phyloP scores from a whole-genome alignment of 192 early-diverging fungal genomes.

The Coemansia sp. region DNA sequence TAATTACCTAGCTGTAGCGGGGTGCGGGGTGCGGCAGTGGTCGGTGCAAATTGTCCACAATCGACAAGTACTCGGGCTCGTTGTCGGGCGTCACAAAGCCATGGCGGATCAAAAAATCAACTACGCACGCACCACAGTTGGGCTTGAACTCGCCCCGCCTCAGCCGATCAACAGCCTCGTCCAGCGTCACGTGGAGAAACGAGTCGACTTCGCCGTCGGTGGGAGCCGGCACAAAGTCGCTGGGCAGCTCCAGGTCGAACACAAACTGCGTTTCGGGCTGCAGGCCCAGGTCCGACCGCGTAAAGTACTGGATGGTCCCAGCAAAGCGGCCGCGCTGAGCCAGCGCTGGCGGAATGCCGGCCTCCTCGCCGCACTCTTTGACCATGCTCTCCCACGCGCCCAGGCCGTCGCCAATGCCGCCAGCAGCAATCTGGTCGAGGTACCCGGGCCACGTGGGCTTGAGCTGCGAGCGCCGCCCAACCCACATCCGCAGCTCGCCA shows the following conservation, averaged over 20 bases:
- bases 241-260: constrained; percentile 79
- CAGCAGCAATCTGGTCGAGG: constrained; percentile 75
- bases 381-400: constrained; percentile 64
- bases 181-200: constrained; percentile 63
- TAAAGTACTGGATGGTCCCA: constrained; percentile 74
- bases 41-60: constrained; percentile 66
- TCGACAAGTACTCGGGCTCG: constrained; percentile 80
- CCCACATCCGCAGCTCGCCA: constrained; percentile 77
- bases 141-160: constrained; percentile 73
- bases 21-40: constrained; percentile 69
- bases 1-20: not conserved
- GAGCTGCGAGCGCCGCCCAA: constrained; percentile 70
- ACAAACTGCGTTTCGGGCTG: constrained; percentile 84
- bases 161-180: constrained; percentile 50
- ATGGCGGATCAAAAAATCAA: constrained; percentile 88
- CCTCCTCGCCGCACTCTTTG: constrained; percentile 93
- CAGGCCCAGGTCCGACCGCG: constrained; percentile 60
- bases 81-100: constrained; percentile 71
- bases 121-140: constrained; percentile 70
- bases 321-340: constrained; percentile 57
- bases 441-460: constrained; percentile 90
- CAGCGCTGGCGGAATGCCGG: constrained; percentile 61
- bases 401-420: constrained; percentile 67
- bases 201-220: constrained; percentile 90
- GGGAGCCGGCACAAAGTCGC: constrained; percentile 62